These are phyloP conservation scores for Artemisia annua DNA, from an alignment of 129 eudicot genomes.

Conservation along the genomic window DNA sequence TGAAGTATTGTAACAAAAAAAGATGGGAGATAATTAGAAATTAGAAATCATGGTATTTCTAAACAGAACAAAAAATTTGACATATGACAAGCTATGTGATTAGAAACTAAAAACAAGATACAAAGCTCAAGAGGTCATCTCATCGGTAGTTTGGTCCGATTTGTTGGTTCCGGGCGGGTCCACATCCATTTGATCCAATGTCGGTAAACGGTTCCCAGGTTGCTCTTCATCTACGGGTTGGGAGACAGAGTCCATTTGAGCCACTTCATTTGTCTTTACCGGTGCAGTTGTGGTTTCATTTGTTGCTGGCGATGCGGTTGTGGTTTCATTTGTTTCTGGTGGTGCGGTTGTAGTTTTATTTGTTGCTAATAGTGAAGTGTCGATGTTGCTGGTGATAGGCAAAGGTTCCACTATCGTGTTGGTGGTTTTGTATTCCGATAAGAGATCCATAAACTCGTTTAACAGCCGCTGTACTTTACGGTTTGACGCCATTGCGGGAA, in stretches of 20 bases:
- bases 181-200: slow-evolving; percentile 46
- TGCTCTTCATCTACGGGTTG: slow-evolving; percentile 37
- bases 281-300: slow-evolving; percentile 17
- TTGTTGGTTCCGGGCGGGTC: slow-evolving; percentile 38
- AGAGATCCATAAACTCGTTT: slow-evolving; percentile 89
- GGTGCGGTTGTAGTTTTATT: slow-evolving; percentile 29
- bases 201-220: slow-evolving; percentile 18
- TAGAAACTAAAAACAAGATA: background rate
- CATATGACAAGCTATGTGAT: no score
- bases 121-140: slow-evolving; percentile 32
- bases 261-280: slow-evolving; percentile 26
- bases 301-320: background rate
- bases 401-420: slow-evolving; percentile 21
- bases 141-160: slow-evolving; percentile 19
- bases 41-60: slow-evolving; percentile 2
- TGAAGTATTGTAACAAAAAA: background rate
- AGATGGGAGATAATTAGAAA: background rate
- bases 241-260: slow-evolving; percentile 28
- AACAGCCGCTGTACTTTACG: slow-evolving; percentile 89
- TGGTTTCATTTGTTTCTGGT: slow-evolving; percentile 28
- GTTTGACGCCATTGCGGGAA: slow-evolving; percentile 99
- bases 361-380: slow-evolving; percentile 13
- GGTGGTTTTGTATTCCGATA: slow-evolving; percentile 67
- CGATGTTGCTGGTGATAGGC: slow-evolving; percentile 13
- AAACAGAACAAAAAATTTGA: background rate